Base-by-base conservation (phyloP, 306 rosid species). In the Begonia loranthoides region DNA sequence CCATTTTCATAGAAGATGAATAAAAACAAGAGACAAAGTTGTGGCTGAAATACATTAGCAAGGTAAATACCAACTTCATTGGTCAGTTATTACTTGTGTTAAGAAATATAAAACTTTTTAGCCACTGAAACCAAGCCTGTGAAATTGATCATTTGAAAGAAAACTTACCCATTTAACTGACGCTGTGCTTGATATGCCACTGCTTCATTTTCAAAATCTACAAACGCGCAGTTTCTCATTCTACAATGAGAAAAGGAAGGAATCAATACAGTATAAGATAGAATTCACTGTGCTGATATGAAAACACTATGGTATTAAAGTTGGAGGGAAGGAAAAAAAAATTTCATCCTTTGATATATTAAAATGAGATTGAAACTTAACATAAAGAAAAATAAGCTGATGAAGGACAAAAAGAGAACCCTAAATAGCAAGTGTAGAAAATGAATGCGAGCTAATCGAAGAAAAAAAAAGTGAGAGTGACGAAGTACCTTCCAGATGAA, bases 211-310 rank as follows among this genome's bases (percentile, higher is more conserved):
- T 62, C 69, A 59, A 87, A 87, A 72, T 82, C 94, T 50, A 65
- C 79, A 63, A 79, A 87, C 41, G 94, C 96, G 58, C 82, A 77
- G 65, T 87, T 87, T 52, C 70, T 87, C 72, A 87, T 39, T 71
- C 95, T 86, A 72, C 43, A 56, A 15, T n/a, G 9, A 33, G 6
- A 51, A 15, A 24, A 5, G 47, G 14, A n/a, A 43, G 47, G 15
- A 43, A 43, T 2, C 2, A 43, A 43, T n/a, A n/a, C n/a, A n/a
- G n/a, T n/a, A n/a, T n/a, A n/a, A 43, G 15, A 43, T 10, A 43
- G 47, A 44, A 52, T 15, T 17, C 22, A 56, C 5, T 36, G 38
- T 33, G 9, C 4, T 12, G 4, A 51, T 38, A 13, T 2, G 4
- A 6, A 45, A 3, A 55, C n/a, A n/a, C n/a, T n/a, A n/a, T n/a